A percentile compares a stretch with the other conserved stretches of the same genome.
phyloP scores from a whole-genome alignment of 78 protist species.

The Tieghemostelium lacteum region DNA sequence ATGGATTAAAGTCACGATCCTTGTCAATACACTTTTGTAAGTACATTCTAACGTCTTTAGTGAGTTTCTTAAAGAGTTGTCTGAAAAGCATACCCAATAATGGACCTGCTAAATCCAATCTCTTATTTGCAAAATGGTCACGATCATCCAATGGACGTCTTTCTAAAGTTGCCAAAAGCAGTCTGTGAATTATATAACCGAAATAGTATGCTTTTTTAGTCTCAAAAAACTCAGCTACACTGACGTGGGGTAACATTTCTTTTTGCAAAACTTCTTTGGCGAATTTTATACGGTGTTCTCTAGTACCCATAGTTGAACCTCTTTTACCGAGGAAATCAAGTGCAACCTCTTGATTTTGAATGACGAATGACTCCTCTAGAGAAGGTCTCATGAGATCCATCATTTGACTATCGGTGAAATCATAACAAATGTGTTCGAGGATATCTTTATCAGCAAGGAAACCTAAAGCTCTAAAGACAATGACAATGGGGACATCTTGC shows the following conservation, averaged over 20 bases:
- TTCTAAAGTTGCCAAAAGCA: conserved; percentile 92
- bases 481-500: conserved; percentile 94
- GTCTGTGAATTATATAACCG: conserved; percentile 97
- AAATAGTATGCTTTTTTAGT: conserved; percentile 97
- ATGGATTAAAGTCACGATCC: conserved; percentile 72
- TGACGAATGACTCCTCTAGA: conserved; percentile 92
- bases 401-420: conserved; percentile 92
- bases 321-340: conserved; percentile 96
- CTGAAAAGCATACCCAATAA: conserved; percentile 93
- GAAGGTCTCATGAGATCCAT: conserved; percentile 95
- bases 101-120: conserved; percentile 98
- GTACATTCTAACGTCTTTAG: conserved; percentile 49
- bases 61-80: conserved; percentile 83
- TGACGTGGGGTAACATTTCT: conserved; percentile 98
- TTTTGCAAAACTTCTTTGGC: conserved; percentile 90
- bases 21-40: conserved; percentile 75
- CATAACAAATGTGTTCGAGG: conserved; percentile 94
- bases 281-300: conserved; percentile 62
- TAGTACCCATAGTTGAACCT: conserved; percentile 63
- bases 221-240: conserved; percentile 89
- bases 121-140: conserved; percentile 99
- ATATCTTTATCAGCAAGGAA: conserved; percentile 96
- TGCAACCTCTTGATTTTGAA: conserved; percentile 92
- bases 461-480: conserved; percentile 97
- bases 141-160: conserved; percentile 96